Base-by-base conservation (phyloP, 83 land plant species). In the Diphasiastrum complanatum region DNA sequence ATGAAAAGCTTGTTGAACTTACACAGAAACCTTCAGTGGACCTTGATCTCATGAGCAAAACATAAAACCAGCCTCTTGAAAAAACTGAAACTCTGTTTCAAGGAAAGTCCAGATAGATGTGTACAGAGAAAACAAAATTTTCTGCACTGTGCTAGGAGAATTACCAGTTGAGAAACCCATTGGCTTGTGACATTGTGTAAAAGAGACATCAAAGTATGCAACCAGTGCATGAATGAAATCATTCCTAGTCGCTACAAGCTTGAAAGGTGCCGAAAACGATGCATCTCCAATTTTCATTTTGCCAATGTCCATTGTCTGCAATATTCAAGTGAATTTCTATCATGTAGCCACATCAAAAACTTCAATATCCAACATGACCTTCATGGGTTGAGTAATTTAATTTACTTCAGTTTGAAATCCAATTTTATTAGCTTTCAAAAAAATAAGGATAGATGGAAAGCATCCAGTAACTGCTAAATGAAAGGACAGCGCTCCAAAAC, bases 141-240 rank as follows among this genome's bases (percentile, higher is more conserved):
- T 16, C 8, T 8, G 19, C 14, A 56, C 14, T 31, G 3, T 16
- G 27, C 25, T 29, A 60, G 20, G 25, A 53, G 41, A 64, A 41
- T 2, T 48, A 93, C 99, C 99, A 78, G 99, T 93, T 1, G 99
- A 93, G 78, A 93, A 93, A 38, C 92, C 91, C 50, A 65, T 79
- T 23, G 82, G 45, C 47, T 93, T 93, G 51, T 93, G 96, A 47
- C 99, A 89, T 60, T 83, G 85, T 20, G 99, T 85, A 61, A 93
- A 93, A 27, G 86, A 71, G 54, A 93, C 96, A 71, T 93, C 96
- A 75, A 93, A 93, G 35, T 93, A 89, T 47, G 99, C 99, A 1
- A 93, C 99, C 59, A 93, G 77, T 38, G 99, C 99, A 76, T 93
- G 99, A 31, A 93, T 76, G 65, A 78, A 93, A 61, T 93, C 99